Conservation (phyloP, 1,139 yeast species). For the Blastobotrys serpentis region DNA sequence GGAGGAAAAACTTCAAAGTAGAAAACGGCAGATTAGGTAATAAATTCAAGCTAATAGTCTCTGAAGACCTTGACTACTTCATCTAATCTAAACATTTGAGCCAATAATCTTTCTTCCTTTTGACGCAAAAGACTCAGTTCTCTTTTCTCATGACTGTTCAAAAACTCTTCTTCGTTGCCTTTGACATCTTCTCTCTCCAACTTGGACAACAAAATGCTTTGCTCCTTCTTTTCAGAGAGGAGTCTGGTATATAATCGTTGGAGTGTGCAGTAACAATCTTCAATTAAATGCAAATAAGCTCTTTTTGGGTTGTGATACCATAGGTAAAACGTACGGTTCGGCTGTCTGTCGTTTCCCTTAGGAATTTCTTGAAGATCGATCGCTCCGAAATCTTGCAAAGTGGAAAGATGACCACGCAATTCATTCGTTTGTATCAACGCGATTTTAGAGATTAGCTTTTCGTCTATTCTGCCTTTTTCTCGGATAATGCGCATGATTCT, state of each 20-base stretch:
- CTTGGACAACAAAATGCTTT: constrained; percentile 69
- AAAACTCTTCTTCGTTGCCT: constrained; percentile 72
- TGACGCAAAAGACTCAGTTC: constrained; percentile 56
- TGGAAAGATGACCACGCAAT: constrained; percentile 52
- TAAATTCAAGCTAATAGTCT: constrained; percentile 41
- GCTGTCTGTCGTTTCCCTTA: constrained; percentile 86
- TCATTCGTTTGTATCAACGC: constrained; percentile 76
- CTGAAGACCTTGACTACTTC: constrained; percentile 41
- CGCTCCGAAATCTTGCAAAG: constrained; percentile 41
- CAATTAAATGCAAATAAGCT: constrained; percentile 50
- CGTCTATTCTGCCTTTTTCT: constrained; percentile 71
- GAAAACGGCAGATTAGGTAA: no score
- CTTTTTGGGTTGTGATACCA: constrained; percentile 67
- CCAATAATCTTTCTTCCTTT: constrained; percentile 38
- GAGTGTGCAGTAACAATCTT: constrained; percentile 64
- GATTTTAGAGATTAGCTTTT: constrained; percentile 72
- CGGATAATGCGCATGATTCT: constrained; percentile 69
- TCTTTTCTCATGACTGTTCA: constrained; percentile 71
- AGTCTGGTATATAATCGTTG: constrained; percentile 60
- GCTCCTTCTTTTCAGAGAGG: constrained; percentile 56
- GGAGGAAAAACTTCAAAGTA: no score
- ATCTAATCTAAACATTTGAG: constrained; percentile 38
- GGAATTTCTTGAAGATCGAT: constrained; percentile 82
- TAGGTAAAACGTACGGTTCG: constrained; percentile 79
- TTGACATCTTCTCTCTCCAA: constrained; percentile 87